Percentiles rank a stretch among this genome's conserved stretches.
phyloP scores from a whole-genome alignment of 1,284 basidiomycete species.

The Volvariella surrecta region DNA sequence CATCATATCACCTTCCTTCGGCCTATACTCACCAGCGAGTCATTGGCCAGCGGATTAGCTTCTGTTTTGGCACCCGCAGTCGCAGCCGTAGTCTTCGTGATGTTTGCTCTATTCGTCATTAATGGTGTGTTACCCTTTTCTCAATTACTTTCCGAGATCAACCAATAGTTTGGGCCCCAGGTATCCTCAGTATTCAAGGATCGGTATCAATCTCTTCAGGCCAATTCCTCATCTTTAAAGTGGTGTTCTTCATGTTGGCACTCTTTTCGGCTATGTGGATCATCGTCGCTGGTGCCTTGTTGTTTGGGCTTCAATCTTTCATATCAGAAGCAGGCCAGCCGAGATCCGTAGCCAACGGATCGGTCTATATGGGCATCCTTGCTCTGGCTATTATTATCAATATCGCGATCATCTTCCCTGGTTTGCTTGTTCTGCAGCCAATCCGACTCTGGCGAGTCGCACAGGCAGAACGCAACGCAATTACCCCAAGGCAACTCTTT shows the following conservation, averaged over 20 bases:
- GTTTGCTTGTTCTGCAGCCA: conserved; percentile 62
- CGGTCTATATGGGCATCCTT: conserved; percentile 61
- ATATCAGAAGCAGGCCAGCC: conserved; percentile 30
- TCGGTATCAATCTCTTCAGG: conserved; percentile 54
- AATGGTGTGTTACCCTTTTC: conserved; percentile 41
- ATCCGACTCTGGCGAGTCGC: conserved; percentile 47
- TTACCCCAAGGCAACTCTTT: conserved; percentile 75
- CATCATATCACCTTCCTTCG: conserved; percentile 62
- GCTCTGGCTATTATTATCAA: conserved; percentile 57
- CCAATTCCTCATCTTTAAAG: conserved; percentile 55
- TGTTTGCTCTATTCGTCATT: conserved; percentile 42
- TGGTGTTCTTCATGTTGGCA: conserved; percentile 57
- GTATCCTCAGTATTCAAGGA: conserved; percentile 40
- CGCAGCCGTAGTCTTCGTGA: conserved; percentile 47
- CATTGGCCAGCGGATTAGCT: conserved; percentile 53
- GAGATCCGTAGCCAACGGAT: conserved; percentile 53
- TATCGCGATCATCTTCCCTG: conserved; percentile 65
- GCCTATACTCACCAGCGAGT: conserved; percentile 37
- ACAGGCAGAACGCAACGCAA: conserved; percentile 42
- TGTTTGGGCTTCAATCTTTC: conserved; percentile 59
- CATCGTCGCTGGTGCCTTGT: conserved; percentile 53
- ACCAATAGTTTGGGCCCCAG: conserved; percentile 23
- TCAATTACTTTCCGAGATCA: conserved; percentile 7
- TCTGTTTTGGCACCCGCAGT: conserved; percentile 62
- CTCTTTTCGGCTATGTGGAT: conserved; percentile 51